These are phyloP conservation scores for Radiomyces spectabilis DNA, from an alignment of 192 early-diverging fungal genomes.

Conservation along the genomic window DNA sequence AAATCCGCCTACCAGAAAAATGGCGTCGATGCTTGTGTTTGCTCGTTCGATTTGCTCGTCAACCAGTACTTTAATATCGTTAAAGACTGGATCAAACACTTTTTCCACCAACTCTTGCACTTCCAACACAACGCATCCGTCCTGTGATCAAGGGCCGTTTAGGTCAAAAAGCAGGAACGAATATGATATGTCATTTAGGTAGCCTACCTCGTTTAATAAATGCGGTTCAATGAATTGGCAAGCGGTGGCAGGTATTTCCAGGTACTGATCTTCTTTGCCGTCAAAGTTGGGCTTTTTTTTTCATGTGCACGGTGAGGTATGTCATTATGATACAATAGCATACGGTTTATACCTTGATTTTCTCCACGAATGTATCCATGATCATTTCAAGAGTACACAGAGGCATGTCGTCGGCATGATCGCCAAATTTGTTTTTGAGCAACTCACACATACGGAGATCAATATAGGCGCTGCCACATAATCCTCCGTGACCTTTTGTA, in stretches of 20 bases:
- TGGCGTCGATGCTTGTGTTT: slow-evolving; percentile 21
- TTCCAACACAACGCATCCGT: slow-evolving; percentile 23
- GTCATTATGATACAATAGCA: too few species aligned
- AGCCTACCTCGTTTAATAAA: slow-evolving; percentile 4
- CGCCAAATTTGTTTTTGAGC: slow-evolving; percentile 26
- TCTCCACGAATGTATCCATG: slow-evolving; percentile 34
- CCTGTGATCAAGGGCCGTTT: slow-evolving; percentile 1
- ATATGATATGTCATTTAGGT: neutral
- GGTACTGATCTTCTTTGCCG: slow-evolving; percentile 34
- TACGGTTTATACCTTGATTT: slow-evolving; percentile 32
- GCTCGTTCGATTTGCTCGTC: slow-evolving; percentile 30
- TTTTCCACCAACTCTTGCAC: slow-evolving; percentile 26
- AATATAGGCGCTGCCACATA: slow-evolving; percentile 36
- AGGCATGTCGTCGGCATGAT: slow-evolving; percentile 28
- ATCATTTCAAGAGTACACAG: slow-evolving; percentile 34
- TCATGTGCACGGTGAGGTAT: too few species aligned
- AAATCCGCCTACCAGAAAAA: slow-evolving; percentile 50
- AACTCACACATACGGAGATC: slow-evolving; percentile 35
- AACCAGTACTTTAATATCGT: slow-evolving; percentile 31
- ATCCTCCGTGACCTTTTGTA: slow-evolving; percentile 37
- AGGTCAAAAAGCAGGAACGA: neutral
- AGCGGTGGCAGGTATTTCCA: slow-evolving; percentile 32
- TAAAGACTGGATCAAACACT: slow-evolving; percentile 40
- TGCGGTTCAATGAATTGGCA: neutral
- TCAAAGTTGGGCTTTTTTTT: slow-evolving; percentile 41